Base-by-base conservation (phyloP, 805 yeast species). In the Pichia thaimueangensis region DNA sequence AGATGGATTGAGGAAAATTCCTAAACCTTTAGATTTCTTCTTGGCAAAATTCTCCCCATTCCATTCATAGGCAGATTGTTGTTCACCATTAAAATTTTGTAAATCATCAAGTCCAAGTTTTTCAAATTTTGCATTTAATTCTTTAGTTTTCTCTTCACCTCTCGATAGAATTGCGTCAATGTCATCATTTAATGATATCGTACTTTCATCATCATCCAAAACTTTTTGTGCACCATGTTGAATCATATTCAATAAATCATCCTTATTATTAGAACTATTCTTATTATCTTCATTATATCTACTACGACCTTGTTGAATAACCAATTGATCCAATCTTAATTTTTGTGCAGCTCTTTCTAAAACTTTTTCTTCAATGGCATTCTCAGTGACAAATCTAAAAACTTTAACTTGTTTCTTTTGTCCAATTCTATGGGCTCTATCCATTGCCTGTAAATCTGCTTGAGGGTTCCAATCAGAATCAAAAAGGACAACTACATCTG, bases 391-490 rank as follows among this genome's bases (percentile, higher is more conserved):
- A 65, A 91, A 86, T 51, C 98, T 70, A 60, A 75, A 91, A 16
- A 91, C 97, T 53, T 80, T 75, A 8, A 91, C 98, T 66, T 91
- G 98, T 58, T 91, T 91, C 60, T 86, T 91, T 62, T 89, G 97
- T 16, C 97, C 97, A 58, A 89, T 89, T 69, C 97, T 79, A 59
- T 89, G 97, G 1, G 97, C 97, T 58, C 97, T 76, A 62, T 91
- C 97, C 97, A 89, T 89, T 1, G 97, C 97, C 65, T 89, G 97
- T 55, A 89, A 70, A 69, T 89, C 97, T 0, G 96, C 97, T 59
- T 89, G 97, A 2, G 97, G 97, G 58, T 89, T 89, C 97, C 97
- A 89, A 65, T 89, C 97, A 0, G 95, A 84, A 62, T 89, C 97
- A 58, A 78, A 91, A 22, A 89, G 62, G 4, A 89, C 76, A 38